phyloP scores from a whole-genome alignment of 1,139 yeast genomes.

The Lodderomyces parapsilosis region DNA sequence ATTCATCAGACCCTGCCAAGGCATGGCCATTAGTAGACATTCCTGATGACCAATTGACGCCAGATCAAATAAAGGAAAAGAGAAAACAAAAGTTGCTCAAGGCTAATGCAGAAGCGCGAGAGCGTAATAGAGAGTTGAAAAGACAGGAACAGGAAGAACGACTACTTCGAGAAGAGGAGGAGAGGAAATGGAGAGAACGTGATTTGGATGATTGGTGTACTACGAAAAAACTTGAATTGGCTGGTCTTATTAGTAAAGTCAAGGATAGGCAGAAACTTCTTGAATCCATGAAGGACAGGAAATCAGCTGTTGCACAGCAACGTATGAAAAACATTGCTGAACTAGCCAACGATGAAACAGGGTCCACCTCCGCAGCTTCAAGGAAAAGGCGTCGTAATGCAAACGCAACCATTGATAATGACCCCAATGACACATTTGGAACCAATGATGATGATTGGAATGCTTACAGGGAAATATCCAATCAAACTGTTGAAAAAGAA shows the following conservation, averaged over 20 bases:
- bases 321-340: constrained; percentile 91
- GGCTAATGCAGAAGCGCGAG: constrained; percentile 87
- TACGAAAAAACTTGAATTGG: constrained; percentile 62
- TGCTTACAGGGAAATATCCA: constrained; percentile 80
- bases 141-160: constrained; percentile 50
- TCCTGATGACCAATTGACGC: constrained; percentile 79
- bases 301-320: constrained; percentile 87
- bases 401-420: constrained; percentile 74
- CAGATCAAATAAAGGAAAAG: constrained; percentile 83
- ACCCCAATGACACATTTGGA: constrained; percentile 92
- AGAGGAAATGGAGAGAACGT: constrained; percentile 71
- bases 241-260: constrained; percentile 52
- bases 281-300: constrained; percentile 82
- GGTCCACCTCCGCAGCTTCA: constrained; percentile 36
- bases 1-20: constrained; percentile 48
- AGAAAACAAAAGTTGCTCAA: constrained; percentile 78
- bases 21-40: constrained; percentile 77
- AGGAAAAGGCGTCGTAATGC: constrained; percentile 54
- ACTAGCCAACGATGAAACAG: constrained; percentile 71
- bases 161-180: constrained; percentile 55
- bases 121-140: constrained; percentile 79
- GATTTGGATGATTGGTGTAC: constrained; percentile 82
- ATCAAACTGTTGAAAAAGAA: constrained; percentile 68
- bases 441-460: constrained; percentile 97
- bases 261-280: constrained; percentile 70